These are phyloP conservation scores for Crithidia sp. DNA, from an alignment of 208 protist genomes.

Conservation along the genomic window DNA sequence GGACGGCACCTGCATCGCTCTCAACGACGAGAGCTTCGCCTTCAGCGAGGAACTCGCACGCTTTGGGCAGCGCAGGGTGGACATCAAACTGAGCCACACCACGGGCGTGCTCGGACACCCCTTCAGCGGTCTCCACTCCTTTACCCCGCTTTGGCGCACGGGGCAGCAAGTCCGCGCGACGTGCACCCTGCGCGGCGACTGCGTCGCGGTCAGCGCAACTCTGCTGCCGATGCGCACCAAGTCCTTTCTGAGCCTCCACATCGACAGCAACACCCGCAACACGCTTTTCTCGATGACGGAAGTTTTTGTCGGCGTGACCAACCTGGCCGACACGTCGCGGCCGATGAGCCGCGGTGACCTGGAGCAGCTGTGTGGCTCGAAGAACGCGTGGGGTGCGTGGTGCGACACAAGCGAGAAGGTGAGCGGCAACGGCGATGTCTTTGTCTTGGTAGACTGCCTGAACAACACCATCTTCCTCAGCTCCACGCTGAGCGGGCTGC, in stretches of 20 bases:
- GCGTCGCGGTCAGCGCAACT: conserved; percentile 65
- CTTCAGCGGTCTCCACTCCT: conserved; percentile 79
- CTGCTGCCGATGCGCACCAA: conserved; percentile 68
- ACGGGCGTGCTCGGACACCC: conserved; percentile 75
- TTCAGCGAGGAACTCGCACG: conserved; percentile 53
- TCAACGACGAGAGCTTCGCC: conserved; percentile 60
- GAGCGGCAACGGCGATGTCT: conserved; percentile 45
- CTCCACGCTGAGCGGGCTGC: conserved; percentile 64
- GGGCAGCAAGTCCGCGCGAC: conserved; percentile 40
- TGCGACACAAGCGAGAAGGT: conserved; percentile 70
- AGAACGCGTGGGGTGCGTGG: conserved; percentile 84
- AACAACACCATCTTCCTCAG: conserved; percentile 67
- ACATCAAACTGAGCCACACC: conserved; percentile 68
- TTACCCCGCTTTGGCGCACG: conserved; percentile 73
- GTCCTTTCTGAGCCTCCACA: conserved; percentile 55
- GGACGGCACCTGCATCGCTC: conserved; percentile 51
- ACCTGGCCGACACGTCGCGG: conserved; percentile 40
- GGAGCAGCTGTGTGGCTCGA: conserved; percentile 59
- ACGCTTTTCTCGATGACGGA: conserved; percentile 42
- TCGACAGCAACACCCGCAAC: conserved; percentile 35
- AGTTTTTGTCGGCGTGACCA: conserved; percentile 84
- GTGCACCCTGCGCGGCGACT: conserved; percentile 50
- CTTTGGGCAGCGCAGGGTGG: conserved; percentile 62
- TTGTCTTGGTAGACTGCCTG: conserved; percentile 70
- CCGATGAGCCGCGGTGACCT: conserved; percentile 62